Conservation (phyloP, 192 early-diverging fungal species). For the Backusella tarrabulga region DNA sequence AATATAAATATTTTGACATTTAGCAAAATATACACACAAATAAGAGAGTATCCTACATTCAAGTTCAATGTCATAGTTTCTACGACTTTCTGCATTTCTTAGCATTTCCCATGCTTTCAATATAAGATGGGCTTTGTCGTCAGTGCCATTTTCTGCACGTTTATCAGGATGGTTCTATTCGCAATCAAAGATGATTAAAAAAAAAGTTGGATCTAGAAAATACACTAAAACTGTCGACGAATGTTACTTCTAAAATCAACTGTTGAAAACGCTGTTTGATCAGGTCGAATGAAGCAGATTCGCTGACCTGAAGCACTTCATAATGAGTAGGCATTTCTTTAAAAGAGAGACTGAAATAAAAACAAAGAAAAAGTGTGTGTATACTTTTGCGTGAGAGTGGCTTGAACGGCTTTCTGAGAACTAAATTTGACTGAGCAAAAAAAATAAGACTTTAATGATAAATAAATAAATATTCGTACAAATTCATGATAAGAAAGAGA, state of each 20-base stretch:
- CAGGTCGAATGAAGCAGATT: conserved; percentile 38
- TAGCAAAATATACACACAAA: neutral
- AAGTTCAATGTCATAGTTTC: conserved; percentile 51
- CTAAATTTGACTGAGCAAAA: no score
- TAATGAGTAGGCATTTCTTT: conserved; percentile 40
- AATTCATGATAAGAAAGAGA: no score
- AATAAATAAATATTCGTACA: no score
- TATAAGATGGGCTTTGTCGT: conserved; percentile 36
- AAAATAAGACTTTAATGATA: no score
- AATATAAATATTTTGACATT: neutral
- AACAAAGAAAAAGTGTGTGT: neutral
- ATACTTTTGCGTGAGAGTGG: neutral
- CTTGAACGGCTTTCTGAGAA: neutral
- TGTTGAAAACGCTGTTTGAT: conserved; percentile 58
- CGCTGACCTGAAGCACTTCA: conserved; percentile 49
- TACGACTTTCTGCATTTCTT: conserved; percentile 39
- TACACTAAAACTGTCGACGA: neutral
- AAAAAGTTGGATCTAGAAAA: neutral
- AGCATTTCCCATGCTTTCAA: conserved; percentile 58
- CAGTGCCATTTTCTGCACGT: conserved; percentile 14
- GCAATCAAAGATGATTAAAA: neutral
- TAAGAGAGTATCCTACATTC: conserved; percentile 28
- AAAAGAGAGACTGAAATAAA: neutral
- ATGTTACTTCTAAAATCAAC: conserved; percentile 47
- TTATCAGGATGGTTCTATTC: conserved; percentile 61